These are phyloP conservation scores for Ilyonectria robusta DNA, from an alignment of 2,329 filamentous ascomycete species.

Conservation along the genomic window DNA sequence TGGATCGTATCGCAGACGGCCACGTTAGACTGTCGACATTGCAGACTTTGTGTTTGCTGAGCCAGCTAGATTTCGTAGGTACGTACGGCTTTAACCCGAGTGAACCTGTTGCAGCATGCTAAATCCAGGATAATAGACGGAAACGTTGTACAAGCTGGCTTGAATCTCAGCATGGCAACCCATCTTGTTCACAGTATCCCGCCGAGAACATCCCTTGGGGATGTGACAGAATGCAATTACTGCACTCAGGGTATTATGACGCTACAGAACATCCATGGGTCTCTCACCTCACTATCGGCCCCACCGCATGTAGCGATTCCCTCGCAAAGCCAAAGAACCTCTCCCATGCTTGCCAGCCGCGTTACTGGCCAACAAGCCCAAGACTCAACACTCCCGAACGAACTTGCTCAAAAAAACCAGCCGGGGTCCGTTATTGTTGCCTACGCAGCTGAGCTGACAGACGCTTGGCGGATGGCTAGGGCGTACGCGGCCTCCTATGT, in stretches of 20 bases:
- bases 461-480: conserved; percentile 63
- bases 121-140: conserved; percentile 34
- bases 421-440: conserved; percentile 58
- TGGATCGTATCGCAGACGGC: conserved; percentile 53
- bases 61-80: conserved; percentile 56
- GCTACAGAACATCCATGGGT: conserved; percentile 59
- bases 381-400: neutral
- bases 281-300: conserved; percentile 25
- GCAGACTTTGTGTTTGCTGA: conserved; percentile 56
- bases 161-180: conserved; percentile 42
- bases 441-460: conserved; percentile 60
- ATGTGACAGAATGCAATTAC: conserved; percentile 38
- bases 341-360: neutral
- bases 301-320: conserved; percentile 1
- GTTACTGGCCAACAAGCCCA: neutral
- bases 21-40: conserved; percentile 55
- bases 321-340: neutral
- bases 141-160: conserved; percentile 40
- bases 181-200: conserved; percentile 42
- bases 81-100: conserved; percentile 8
- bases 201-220: conserved; percentile 32
- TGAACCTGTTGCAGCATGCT: neutral
- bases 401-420: neutral
- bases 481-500: conserved; percentile 62
- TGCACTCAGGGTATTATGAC: conserved; percentile 61